Base-by-base conservation (phyloP, 768 basidiomycete species). In the Tulasnella sp. region DNA sequence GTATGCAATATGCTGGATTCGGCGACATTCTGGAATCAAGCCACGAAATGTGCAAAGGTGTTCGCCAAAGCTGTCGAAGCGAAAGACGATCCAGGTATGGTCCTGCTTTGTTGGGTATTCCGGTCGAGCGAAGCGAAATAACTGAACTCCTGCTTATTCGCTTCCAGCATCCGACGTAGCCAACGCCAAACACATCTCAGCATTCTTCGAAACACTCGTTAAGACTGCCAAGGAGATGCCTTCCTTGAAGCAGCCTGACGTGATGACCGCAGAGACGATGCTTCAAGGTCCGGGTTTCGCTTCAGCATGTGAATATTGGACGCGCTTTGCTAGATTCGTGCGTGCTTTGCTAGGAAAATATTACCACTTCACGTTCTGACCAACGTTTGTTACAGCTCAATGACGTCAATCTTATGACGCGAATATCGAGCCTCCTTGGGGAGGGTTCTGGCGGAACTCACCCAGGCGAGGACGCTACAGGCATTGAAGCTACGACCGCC, bases 271-370 rank as follows among this genome's bases (percentile, higher is more conserved):
- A n/a, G 84, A 44, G 31, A 37, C 46, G 24, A 92, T 92, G 81
- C 82, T 90, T 79, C 85, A 85, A 22, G 91, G 91, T 3, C 88
- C 86, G 73, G 87, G 88, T 0, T 95, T 93, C 83, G 81, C 90
- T 20, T 86, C 87, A 11, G 90, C 93, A 84, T 94, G 93, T 84
- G 93, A 95, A 82, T 91, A 90, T 78, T 94, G 94, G 91, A 88
- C 91, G 82, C 87, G 86, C 28, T 90, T 94, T 82, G 93, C 94
- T 0, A 90, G 90, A 83, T 88, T 88, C 87, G 94, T 93, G 74
- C 80, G 88, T 85, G 24, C 7, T 34, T 84, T 92, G 5, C 89
- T 89, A 12, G 86, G 85, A 2, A 84, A 84, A 85, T 92, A 3
- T 81, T 85, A 42, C 84, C 87, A 7, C 83, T 85, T 11, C 87